phyloP scores from a whole-genome alignment of 495 filamentous ascomycete genomes.

The Glarea lozoyensis region DNA sequence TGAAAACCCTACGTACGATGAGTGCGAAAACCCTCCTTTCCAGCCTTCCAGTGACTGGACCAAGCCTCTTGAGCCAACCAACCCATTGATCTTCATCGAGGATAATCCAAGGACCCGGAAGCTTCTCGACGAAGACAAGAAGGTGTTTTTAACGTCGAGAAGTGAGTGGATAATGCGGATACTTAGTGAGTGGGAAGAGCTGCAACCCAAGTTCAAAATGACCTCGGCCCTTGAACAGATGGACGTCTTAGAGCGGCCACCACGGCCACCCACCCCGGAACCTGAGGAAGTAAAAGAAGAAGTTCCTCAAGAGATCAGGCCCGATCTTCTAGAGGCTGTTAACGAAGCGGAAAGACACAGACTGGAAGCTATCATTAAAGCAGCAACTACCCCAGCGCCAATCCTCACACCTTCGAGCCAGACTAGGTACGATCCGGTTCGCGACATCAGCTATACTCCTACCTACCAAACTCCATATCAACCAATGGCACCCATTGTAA shows the following conservation, averaged over 20 bases:
- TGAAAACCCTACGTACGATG: conserved; percentile 7
- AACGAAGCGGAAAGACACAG: neutral
- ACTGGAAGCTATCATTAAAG: neutral
- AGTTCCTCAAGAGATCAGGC: neutral
- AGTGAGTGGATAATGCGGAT: neutral
- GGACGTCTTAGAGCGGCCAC: neutral
- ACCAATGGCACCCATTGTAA: no score
- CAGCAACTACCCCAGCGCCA: neutral
- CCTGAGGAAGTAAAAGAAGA: neutral
- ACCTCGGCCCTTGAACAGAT: conserved; percentile 1
- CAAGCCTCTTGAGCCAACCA: conserved; percentile 1
- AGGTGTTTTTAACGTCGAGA: neutral
- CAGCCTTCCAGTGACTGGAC: conserved; percentile 4
- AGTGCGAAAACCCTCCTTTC: neutral
- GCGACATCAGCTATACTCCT: conserved; percentile 4
- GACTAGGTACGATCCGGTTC: conserved; percentile 10
- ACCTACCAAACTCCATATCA: conserved; percentile 1
- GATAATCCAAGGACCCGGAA: neutral
- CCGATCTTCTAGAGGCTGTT: conserved; percentile 2
- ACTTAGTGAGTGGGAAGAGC: neutral
- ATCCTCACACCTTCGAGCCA: neutral
- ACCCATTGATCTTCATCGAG: conserved; percentile 6
- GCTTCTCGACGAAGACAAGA: conserved; percentile 2
- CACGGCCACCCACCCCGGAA: neutral
- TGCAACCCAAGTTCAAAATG: conserved; percentile 1